Conservation (phyloP, 2,329 filamentous ascomycete species). For the Calonectria hongkongensis region DNA sequence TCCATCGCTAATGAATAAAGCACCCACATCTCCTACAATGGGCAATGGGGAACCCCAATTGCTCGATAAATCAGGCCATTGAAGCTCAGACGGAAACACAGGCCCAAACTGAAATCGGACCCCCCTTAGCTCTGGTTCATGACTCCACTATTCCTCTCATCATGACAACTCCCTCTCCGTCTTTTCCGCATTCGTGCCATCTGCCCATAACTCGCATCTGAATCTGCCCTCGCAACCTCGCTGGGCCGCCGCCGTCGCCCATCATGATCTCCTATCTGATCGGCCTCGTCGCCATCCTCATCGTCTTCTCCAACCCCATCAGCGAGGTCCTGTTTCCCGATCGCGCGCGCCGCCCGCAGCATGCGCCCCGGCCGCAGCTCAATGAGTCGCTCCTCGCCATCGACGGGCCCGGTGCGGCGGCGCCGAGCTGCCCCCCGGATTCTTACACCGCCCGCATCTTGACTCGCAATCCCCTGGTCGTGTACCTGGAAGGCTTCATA, state of each 20-base stretch:
- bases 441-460: constrained; percentile 68
- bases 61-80: constrained; percentile 22
- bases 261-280: constrained; percentile 68
- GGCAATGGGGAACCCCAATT: neutral
- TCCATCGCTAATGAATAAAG: too few species aligned
- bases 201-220: constrained; percentile 1
- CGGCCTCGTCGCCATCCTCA: constrained; percentile 63
- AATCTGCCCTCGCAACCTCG: too few species aligned
- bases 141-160: constrained; percentile 34
- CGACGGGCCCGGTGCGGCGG: constrained; percentile 62
- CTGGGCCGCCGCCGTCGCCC: neutral
- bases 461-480: constrained; percentile 69
- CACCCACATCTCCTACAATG: neutral
- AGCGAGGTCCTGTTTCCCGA: constrained; percentile 59
- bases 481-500: constrained; percentile 73
- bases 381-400: constrained; percentile 72
- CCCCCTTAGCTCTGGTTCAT: constrained; percentile 17
- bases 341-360: constrained; percentile 41
- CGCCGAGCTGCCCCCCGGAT: constrained; percentile 62
- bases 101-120: constrained; percentile 10
- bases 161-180: constrained; percentile 30
- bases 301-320: constrained; percentile 68
- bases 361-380: constrained; percentile 65
- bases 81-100: constrained; percentile 21
- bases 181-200: constrained; percentile 5